A percentile compares a stretch with the other conserved stretches of the same genome.
Evolutionary conservation across 345 rosid genomes (phyloP).

Genomic region (Zanthoxylum bungeanum): DNA sequence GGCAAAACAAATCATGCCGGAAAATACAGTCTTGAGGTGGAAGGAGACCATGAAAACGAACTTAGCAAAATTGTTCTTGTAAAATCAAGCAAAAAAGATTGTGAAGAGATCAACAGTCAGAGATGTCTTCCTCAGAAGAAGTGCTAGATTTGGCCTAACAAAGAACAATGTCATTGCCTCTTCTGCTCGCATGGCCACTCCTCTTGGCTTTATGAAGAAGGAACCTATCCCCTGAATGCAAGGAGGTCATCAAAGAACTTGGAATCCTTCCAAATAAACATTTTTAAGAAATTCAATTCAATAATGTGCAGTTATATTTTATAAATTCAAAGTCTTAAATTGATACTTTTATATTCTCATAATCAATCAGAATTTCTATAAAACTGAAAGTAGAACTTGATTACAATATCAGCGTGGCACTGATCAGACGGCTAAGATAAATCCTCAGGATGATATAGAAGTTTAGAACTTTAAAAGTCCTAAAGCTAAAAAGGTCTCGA

Average conservation of each 20-base stretch:
- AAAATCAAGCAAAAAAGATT: too few species aligned
- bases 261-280: constrained; percentile 36
- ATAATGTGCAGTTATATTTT: too few species aligned
- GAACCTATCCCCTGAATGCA: constrained; percentile 43
- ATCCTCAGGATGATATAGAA: neutral
- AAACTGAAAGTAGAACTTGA: too few species aligned
- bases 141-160: too few species aligned
- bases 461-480: neutral
- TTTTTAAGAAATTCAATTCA: too few species aligned
- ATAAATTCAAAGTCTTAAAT: too few species aligned
- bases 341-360: too few species aligned
- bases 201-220: constrained; percentile 58
- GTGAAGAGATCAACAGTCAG: too few species aligned
- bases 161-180: constrained; percentile 46
- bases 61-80: constrained; percentile 49
- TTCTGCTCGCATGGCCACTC: constrained; percentile 33
- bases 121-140: too few species aligned
- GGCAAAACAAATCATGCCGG: constrained; percentile 42
- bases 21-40: constrained; percentile 47
- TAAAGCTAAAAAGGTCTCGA: neutral
- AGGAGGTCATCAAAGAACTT: constrained; percentile 49
- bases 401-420: neutral
- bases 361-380: too few species aligned
- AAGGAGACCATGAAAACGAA: constrained; percentile 71
- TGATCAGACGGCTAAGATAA: neutral